phyloP scores from a whole-genome alignment of 805 yeast species.

The Metschnikowia peoriensis region DNA sequence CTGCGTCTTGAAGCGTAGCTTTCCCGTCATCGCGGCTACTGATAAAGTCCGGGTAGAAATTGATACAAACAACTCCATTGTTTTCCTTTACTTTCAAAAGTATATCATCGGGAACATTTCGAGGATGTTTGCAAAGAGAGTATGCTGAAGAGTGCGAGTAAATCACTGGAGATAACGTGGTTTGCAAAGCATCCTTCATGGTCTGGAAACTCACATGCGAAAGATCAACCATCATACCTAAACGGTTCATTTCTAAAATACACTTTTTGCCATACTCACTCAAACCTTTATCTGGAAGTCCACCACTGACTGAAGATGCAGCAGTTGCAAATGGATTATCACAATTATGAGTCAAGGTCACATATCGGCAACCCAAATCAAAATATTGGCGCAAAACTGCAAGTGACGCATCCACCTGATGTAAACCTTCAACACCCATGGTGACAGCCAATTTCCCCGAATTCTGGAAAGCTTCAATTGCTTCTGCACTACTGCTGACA shows the following conservation, averaged over 20 bases:
- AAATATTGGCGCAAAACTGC: constrained; percentile 49
- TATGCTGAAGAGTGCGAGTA: constrained; percentile 50
- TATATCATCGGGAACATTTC: constrained; percentile 52
- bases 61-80: constrained; percentile 49
- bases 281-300: constrained; percentile 45
- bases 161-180: constrained; percentile 46
- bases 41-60: constrained; percentile 45
- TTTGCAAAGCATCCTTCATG: constrained; percentile 42
- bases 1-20: constrained; percentile 46
- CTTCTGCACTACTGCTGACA: constrained; percentile 43
- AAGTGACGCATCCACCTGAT: constrained; percentile 49
- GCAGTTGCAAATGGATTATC: constrained; percentile 60
- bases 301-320: constrained; percentile 47
- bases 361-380: constrained; percentile 52
- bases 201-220: constrained; percentile 49
- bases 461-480: constrained; percentile 30
- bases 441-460: constrained; percentile 43
- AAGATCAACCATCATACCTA: constrained; percentile 53
- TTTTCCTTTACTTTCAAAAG: constrained; percentile 36
- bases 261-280: constrained; percentile 41
- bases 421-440: constrained; percentile 54
- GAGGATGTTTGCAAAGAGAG: constrained; percentile 36
- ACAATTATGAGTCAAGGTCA: constrained; percentile 54
- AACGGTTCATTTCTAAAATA: constrained; percentile 48
- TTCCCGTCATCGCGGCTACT: constrained; percentile 15